Base-by-base conservation (phyloP, 2,329 filamentous ascomycete species). In the Colletotrichum sp. region DNA sequence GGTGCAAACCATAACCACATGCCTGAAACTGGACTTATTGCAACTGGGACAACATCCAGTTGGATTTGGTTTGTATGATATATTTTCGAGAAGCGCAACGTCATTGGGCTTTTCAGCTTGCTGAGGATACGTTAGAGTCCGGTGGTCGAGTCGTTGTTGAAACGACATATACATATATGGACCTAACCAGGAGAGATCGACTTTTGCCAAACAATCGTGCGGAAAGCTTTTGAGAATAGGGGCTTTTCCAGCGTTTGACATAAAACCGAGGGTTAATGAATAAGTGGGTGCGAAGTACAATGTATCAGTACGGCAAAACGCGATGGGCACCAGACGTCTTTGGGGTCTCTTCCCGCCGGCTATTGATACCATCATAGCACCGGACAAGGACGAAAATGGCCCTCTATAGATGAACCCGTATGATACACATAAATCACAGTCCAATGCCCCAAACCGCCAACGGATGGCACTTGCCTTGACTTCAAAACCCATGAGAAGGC, bases 191-290 rank as follows among this genome's bases (percentile, higher is more conserved):
- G 18, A 48, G 18, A 48, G 39, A 48, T n/a, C 18, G 39, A n/a
- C 18, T n/a, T 22, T n/a, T 12, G 0, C 39, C 18, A 4, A 22
- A 12, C 0, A 12, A n/a, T 48, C 8, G 3, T 5, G 18, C 8
- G 18, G 39, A n/a, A 1, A 43, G 5, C 1, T 9, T 48, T n/a
- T 48, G 6, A 12, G 18, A 48, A 48, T 48, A n/a, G 5, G 8
- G 18, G 9, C 39, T 9, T n/a, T 1, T 48, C 1, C 18, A 48
- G 39, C 18, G 0, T 48, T 12, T 48, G 1, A 6, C 9, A 18
- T 7, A 22, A 12, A 7, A 12, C 7, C 0, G 5, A 1, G 10
- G 9, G 39, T n/a, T 12, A 0, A 4, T 4, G 6, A n/a, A 6
- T 0, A n/a, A 48, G 18, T 7, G 18, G 5, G 18, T n/a, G 18